Evolutionary conservation across 108 stramenopile species (phyloP), one percentile per base, ranked within the genome.

Genomic region (Skeletonema marinoi): DNA sequence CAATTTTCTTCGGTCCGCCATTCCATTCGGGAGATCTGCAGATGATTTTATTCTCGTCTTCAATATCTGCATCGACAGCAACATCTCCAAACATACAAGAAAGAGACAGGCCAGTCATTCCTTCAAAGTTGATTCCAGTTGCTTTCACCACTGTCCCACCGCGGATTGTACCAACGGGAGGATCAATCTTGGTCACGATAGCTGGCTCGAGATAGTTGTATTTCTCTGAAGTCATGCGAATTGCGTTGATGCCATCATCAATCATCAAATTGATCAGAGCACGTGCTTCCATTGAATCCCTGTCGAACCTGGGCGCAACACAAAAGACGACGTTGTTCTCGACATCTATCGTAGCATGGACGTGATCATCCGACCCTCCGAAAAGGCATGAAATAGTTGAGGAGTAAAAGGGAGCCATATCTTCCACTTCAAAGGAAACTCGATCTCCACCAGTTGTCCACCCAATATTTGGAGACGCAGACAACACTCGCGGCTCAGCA

Each of bases 171-270:
- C 82, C 82, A 35, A 68, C 13, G 2, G 72, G 46, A 41, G 82
- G 82, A 9, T 66, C 68, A 42, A 83, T 67, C 60, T 48, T 66
- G 16, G 78, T 83, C 12, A 83, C 50, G 8, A 79, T 44, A 3
- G 78, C 14, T 31, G 82, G 82, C 13, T 74, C 31, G 29, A 66
- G n/a, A 60, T 83, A 83, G 12, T 33, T 74, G 36, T 74, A 83
- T 1, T 32, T 6, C 14, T 60, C 42, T 10, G 66, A 39, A 33
- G 59, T 16, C 29, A 80, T 32, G 3, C 35, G 30, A 5, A 74
- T 33, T 6, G 12, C n/a, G 32, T 73, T 70, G 41, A 70, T 12
- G 25, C 78, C 68, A 13, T 79, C 58, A 30, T 60, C 65, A 36
- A 78, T 66, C 44, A 38, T 21, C 21, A 82, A 29, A 11, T 35